Evolutionary conservation across 768 basidiomycete genomes (phyloP), one percentile per base, ranked within the genome.

Genomic region (Daedaleopsis sinensis): DNA sequence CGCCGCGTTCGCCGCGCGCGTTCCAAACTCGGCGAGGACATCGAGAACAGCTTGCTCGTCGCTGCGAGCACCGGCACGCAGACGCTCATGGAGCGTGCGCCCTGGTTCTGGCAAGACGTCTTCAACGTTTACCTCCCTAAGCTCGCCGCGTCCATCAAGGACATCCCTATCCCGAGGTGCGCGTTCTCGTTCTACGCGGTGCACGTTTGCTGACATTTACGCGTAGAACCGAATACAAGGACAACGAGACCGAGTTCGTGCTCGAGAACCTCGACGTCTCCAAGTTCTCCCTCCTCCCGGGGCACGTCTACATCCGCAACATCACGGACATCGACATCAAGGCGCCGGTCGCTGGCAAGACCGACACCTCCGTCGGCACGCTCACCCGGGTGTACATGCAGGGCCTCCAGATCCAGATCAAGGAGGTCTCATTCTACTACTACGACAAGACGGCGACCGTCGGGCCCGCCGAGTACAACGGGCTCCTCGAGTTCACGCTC

Each of bases 101-200:
- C 86, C 1, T 91, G 90, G 90, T 84, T 91, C 74, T 90, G 87
- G 88, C 83, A 88, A 70, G 93, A 95, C 62, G 61, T 93, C 8
- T 87, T 91, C 78, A 90, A 88, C 66, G 88, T 93, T 16, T 93
- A 93, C 68, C 71, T 90, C 0, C 92, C 91, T 16, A 80, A 82
- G 10, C 37, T 84, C 1, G 70, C 89, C 57, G 66, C 61, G 27
- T 73, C 82, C 68, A 63, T 90, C 70, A 83, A 83, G 65, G 82
- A 83, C 55, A 73, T 91, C 15, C 89, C 89, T 12, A 89, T 91
- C 52, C 90, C 90, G 7, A 81, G 89, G 89, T 85, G 59, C 18
- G 77, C 65, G 2, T 21, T 15, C 1, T 21, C 1, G 18, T 36
- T 60, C 9, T 19, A 8, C 48, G 8, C 12, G 37, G 65, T 38